Evolutionary conservation across 2,329 filamentous ascomycete species (phyloP).

Genomic region (Sarocladium kiliense): DNA sequence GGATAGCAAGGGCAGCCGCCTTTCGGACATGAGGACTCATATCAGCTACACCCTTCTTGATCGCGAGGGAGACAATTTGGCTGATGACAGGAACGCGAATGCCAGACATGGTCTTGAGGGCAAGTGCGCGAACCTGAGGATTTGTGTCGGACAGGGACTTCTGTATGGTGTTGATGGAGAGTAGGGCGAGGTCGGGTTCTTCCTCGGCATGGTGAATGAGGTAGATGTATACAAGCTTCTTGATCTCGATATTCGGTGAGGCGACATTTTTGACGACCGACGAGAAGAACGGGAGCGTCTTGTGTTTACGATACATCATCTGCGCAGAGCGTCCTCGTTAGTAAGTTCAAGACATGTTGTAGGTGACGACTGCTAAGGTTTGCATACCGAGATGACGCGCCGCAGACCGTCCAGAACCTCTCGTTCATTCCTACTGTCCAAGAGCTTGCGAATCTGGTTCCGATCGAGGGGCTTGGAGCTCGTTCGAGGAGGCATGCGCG

Average conservation of each 20-base stretch:
- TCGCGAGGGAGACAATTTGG: slow-evolving; percentile 92
- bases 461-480: slow-evolving; percentile 64
- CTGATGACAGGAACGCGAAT: slow-evolving; percentile 97
- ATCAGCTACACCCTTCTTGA: slow-evolving; percentile 88
- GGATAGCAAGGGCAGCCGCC: slow-evolving; percentile 86
- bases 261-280: slow-evolving; percentile 97
- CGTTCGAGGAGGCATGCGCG: slow-evolving; percentile 51
- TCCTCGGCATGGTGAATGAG: slow-evolving; percentile 94
- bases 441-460: slow-evolving; percentile 86
- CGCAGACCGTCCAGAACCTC: slow-evolving; percentile 90
- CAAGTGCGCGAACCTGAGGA: slow-evolving; percentile 84
- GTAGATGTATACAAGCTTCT: slow-evolving; percentile 98
- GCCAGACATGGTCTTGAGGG: slow-evolving; percentile 92
- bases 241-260: slow-evolving; percentile 88
- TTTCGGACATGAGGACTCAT: slow-evolving; percentile 94
- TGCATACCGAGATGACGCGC: slow-evolving; percentile 74
- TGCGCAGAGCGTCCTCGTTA: slow-evolving; percentile 32
- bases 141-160: slow-evolving; percentile 93
- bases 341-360: background rate
- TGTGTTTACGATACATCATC: slow-evolving; percentile 94
- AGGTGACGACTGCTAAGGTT: background rate
- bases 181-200: slow-evolving; percentile 88
- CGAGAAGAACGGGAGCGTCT: slow-evolving; percentile 92
- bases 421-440: slow-evolving; percentile 89
- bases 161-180: slow-evolving; percentile 98